Conservation (phyloP, 371 early-diverging fungal genomes). For the Actinomucor elegans region DNA sequence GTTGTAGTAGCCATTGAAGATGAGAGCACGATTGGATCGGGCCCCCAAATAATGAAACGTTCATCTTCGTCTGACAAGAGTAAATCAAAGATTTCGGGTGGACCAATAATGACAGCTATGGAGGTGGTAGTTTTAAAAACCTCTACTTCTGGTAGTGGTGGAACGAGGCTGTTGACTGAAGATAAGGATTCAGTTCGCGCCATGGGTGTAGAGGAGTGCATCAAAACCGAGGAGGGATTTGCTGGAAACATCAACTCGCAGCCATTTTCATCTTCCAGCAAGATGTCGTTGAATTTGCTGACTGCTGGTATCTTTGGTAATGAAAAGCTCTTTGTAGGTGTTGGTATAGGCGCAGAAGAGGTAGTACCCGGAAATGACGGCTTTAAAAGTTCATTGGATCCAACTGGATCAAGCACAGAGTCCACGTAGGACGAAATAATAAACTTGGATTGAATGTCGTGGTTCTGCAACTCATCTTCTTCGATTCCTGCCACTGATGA, state of each 20-base stretch:
- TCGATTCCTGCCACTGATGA: background rate
- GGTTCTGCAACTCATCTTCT: background rate
- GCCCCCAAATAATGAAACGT: constrained; percentile 58
- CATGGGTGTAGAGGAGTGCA: constrained; percentile 17
- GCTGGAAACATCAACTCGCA: constrained; percentile 23
- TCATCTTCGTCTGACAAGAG: constrained; percentile 56
- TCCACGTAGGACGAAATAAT: constrained; percentile 28
- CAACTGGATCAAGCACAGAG: constrained; percentile 27
- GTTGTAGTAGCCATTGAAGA: constrained; percentile 37
- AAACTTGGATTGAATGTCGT: constrained; percentile 6
- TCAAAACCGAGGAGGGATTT: constrained; percentile 30
- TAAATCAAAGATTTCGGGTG: constrained; percentile 54
- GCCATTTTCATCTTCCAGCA: constrained; percentile 18
- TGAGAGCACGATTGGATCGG: constrained; percentile 39
- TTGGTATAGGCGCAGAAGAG: constrained; percentile 12
- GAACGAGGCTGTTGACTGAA: constrained; percentile 8
- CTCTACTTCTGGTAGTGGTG: constrained; percentile 4
- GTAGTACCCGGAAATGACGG: constrained; percentile 1
- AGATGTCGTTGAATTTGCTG: constrained; percentile 35
- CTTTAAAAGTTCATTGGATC: constrained; percentile 11
- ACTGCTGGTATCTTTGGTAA: constrained; percentile 43
- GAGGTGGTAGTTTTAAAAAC: background rate
- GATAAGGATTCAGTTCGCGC: constrained; percentile 10
- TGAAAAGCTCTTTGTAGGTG: constrained; percentile 20
- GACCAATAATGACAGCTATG: constrained; percentile 8